phyloP scores from a whole-genome alignment of 495 filamentous ascomycete species.

The Elasticomyces elasticus region DNA sequence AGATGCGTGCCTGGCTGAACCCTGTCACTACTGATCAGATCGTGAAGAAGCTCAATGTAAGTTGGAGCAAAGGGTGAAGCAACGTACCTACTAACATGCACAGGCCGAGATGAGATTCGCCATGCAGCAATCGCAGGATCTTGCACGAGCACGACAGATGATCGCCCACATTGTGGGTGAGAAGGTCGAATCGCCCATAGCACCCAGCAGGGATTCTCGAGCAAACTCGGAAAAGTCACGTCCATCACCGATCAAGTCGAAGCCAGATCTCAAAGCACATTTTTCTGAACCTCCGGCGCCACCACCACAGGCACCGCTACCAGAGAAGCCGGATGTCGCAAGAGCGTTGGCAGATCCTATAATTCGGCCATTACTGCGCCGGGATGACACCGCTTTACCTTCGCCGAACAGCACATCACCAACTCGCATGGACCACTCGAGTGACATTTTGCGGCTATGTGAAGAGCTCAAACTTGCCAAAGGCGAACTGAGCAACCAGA shows the following conservation, averaged over 20 bases:
- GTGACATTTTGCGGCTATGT: conserved; percentile 67
- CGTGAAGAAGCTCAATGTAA: conserved; percentile 84
- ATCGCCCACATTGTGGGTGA: conserved; percentile 63
- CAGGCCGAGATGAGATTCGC: conserved; percentile 83
- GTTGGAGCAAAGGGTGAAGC: conserved; percentile 26
- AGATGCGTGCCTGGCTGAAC: conserved; percentile 72
- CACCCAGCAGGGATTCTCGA: conserved; percentile 31
- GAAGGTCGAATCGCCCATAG: conserved; percentile 10
- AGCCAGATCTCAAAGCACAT: conserved; percentile 48
- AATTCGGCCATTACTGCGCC: conserved; percentile 50
- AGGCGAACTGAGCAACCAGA: conserved; percentile 72
- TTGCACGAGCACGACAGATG: conserved; percentile 71
- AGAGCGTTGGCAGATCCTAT: conserved; percentile 38
- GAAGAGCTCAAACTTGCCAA: conserved; percentile 72
- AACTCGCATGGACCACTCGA: conserved; percentile 40
- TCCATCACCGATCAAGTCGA: conserved; percentile 30
- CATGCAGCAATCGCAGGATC: conserved; percentile 73
- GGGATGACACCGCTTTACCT: conserved; percentile 64
- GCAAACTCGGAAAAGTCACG: conserved; percentile 50
- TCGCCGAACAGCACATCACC: conserved; percentile 44
- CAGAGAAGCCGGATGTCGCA: conserved; percentile 73
- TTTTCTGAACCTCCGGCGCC: conserved; percentile 88
- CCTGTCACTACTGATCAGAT: conserved; percentile 90
- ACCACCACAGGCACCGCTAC: conserved; percentile 81
- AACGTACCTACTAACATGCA: conserved; percentile 8